Percentiles rank a stretch among this genome's conserved stretches.
phyloP scores from a whole-genome alignment of 2,329 filamentous ascomycete genomes.

The Metarhizium rileyi region DNA sequence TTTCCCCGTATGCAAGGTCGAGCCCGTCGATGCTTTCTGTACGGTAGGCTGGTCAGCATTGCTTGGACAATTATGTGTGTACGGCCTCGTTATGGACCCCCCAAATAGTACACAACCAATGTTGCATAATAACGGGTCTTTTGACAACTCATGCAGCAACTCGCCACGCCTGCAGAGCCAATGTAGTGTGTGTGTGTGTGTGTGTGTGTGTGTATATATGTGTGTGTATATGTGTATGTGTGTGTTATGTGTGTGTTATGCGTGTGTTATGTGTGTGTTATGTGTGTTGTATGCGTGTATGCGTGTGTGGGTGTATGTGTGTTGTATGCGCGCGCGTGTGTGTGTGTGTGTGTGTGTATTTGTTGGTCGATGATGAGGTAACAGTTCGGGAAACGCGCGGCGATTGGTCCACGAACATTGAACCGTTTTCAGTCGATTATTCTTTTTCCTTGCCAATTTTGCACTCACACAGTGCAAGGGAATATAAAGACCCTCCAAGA shows the following conservation, averaged over 20 bases:
- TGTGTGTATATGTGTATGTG: no score
- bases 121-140: neutral
- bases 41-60: neutral
- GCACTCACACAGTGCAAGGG: no score
- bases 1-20: no score
- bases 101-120: neutral
- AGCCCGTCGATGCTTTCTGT: neutral
- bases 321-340: neutral
- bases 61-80: neutral
- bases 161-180: neutral
- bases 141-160: no score
- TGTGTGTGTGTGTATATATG: no score
- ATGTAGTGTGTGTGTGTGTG: neutral
- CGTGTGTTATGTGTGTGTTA: no score
- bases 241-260: no score
- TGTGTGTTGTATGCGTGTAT: no score
- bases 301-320: no score
- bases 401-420: neutral
- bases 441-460: no score
- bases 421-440: neutral
- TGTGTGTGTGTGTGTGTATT: no score
- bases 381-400: neutral
- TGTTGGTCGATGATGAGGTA: neutral
- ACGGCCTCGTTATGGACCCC: neutral
- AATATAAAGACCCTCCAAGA: no score